Evolutionary conservation across 805 yeast species (phyloP).

Genomic region (Saccharomycopsis microspora): DNA sequence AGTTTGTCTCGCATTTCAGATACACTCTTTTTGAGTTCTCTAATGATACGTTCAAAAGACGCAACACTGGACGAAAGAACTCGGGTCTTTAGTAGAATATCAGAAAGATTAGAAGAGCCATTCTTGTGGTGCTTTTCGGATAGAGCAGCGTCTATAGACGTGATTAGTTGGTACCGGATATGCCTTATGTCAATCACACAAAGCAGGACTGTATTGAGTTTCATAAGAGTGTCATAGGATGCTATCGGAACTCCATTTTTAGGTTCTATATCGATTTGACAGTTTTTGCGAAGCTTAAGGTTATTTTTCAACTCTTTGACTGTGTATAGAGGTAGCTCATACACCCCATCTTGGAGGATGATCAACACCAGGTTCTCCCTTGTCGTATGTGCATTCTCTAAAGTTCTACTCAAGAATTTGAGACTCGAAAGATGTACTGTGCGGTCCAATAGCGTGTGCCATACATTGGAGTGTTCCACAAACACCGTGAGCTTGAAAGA

Average conservation of each 20-base stretch:
- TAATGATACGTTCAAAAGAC: too few relatives aligned
- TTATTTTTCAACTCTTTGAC: conserved; percentile 2
- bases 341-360: conserved; percentile 22
- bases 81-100: too few relatives aligned
- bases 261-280: not conserved
- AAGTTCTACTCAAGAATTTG: not conserved
- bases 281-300: not conserved
- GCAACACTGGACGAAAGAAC: too few relatives aligned
- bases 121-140: not conserved
- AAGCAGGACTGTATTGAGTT: conserved; percentile 25
- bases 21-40: too few relatives aligned
- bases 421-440: not conserved
- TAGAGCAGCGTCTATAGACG: too few relatives aligned
- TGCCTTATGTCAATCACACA: conserved; percentile 24
- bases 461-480: not conserved
- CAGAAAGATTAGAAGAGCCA: too few relatives aligned
- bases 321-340: conserved; percentile 11
- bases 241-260: conserved; percentile 19
- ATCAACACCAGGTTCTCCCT: conserved; percentile 19
- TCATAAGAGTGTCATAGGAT: conserved; percentile 29
- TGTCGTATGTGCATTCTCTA: not conserved
- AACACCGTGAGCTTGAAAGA: conserved; percentile 9
- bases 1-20: too few relatives aligned
- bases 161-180: conserved; percentile 8
- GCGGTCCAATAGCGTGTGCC: not conserved